phyloP scores from a whole-genome alignment of 2,329 filamentous ascomycete species.

The Calonectria henricotiae region DNA sequence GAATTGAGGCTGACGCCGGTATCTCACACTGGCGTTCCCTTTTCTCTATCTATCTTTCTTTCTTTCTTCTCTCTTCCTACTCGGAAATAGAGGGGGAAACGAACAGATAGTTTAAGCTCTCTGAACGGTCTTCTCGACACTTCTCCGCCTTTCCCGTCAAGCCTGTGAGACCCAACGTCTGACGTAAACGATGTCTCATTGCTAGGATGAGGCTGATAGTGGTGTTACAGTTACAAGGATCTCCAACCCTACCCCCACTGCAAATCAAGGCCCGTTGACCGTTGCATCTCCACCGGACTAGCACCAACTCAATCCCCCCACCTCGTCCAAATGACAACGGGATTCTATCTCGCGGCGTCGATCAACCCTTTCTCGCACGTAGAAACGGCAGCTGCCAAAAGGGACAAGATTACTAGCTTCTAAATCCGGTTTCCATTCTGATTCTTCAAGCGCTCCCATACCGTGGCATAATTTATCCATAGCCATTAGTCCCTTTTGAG shows the following conservation, averaged over 20 bases:
- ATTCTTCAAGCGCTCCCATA: neutral
- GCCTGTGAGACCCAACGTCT: conserved; percentile 11
- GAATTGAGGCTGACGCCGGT: neutral
- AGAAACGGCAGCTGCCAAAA: neutral
- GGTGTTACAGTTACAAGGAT: conserved; percentile 24
- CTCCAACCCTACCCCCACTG: conserved; percentile 15
- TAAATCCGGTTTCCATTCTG: neutral
- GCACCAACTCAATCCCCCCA: neutral
- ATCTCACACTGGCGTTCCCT: neutral
- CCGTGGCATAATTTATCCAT: neutral
- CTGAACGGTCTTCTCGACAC: neutral
- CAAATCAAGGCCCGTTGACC: conserved; percentile 12
- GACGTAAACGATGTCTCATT: conserved; percentile 20
- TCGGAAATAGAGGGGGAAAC: neutral
- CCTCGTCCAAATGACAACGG: neutral
- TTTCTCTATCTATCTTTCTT: neutral
- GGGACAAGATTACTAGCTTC: neutral
- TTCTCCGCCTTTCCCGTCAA: neutral
- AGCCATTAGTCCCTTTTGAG: neutral
- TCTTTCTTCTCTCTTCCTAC: neutral
- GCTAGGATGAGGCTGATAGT: conserved; percentile 9
- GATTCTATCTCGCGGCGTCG: neutral
- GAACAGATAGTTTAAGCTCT: neutral
- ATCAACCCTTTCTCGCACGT: too few relatives aligned
- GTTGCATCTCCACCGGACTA: conserved; percentile 9